Base-by-base conservation (phyloP, 2,329 filamentous ascomycete species). In the Rhynchosporium graminicola region DNA sequence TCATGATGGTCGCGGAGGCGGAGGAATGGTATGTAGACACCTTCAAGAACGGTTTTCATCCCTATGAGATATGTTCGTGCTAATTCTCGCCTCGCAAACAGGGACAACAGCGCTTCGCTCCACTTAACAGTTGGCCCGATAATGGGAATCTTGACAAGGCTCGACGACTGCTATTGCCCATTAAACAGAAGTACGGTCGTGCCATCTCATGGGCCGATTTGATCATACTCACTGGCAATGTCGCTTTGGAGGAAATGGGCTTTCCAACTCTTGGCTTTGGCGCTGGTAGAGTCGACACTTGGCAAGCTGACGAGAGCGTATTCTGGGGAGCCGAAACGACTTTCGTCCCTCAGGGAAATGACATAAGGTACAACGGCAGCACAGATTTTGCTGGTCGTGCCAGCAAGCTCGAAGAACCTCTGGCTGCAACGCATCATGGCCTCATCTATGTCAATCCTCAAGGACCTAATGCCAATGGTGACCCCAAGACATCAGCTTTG, bases 381-480 rank as follows among this genome's bases (percentile, higher is more conserved):
- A 75, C 76, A 47, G 66, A 70, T 42, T 65, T 59, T 48, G 56
- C 54, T 29, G 67, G 6, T 4, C 62, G 68, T 31, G 66, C 67
- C 10, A 56, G 29, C 31, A 73, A 75, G 57, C 79, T 80, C 59
- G 65, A 79, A 72, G 73, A 80, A 71, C 83, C 83, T 7, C 71
- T 86, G 57, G 82, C 77, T 33, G 81, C 83, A 28, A 76, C 82
- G 10, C 81, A 85, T 74, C 85, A 85, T 81, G 83, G 83, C 73
- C 74, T 86, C 71, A 86, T 86, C 73, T 86, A 86, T 72, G 83
- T 86, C 67, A 85, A 86, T 75, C 83, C 83, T 15, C 81, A 85
- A 72, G 83, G 83, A 36, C 83, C 83, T 20, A 80, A 86, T 67
- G 82, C 81, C 64, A 78, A 80, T 43, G 83, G 82, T 8, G 83